Conservation (phyloP, 129 eudicot species). For the Ambrosia artemisiifolia region DNA sequence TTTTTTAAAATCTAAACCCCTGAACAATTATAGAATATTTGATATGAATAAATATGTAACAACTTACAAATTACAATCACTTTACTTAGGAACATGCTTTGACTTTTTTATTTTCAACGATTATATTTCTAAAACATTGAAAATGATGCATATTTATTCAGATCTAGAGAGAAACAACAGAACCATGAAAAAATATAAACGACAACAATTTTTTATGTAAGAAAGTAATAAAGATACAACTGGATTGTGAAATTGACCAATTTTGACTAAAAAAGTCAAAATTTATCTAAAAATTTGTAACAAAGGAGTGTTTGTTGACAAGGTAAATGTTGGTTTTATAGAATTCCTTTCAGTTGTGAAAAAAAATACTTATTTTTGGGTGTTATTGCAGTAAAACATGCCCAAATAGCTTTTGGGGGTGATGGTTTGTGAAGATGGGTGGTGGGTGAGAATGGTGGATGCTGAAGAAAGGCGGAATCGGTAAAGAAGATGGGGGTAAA, state of each 20-base stretch:
- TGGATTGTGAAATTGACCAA: conserved; percentile 10
- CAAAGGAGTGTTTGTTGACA: background rate
- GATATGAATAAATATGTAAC: too few species aligned
- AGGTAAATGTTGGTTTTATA: background rate
- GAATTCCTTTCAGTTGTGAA: background rate
- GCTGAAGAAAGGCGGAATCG: too few species aligned
- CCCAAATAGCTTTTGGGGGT: too few species aligned
- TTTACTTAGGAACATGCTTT: background rate
- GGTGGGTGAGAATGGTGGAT: too few species aligned
- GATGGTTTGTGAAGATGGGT: too few species aligned
- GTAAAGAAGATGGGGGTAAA: too few species aligned
- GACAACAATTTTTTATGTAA: background rate
- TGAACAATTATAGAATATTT: too few species aligned
- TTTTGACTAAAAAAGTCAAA: background rate
- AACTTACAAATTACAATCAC: too few species aligned
- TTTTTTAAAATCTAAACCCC: too few species aligned
- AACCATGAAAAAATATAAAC: background rate
- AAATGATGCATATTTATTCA: background rate
- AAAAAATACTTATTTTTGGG: conserved; percentile 6
- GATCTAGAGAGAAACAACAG: background rate
- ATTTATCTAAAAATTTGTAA: too few species aligned
- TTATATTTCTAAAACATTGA: background rate
- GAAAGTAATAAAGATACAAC: background rate
- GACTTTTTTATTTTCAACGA: conserved; percentile 13
- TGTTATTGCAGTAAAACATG: conserved; percentile 85